phyloP scores from a whole-genome alignment of 169 alveolate species.

The Neospora caninum region DNA sequence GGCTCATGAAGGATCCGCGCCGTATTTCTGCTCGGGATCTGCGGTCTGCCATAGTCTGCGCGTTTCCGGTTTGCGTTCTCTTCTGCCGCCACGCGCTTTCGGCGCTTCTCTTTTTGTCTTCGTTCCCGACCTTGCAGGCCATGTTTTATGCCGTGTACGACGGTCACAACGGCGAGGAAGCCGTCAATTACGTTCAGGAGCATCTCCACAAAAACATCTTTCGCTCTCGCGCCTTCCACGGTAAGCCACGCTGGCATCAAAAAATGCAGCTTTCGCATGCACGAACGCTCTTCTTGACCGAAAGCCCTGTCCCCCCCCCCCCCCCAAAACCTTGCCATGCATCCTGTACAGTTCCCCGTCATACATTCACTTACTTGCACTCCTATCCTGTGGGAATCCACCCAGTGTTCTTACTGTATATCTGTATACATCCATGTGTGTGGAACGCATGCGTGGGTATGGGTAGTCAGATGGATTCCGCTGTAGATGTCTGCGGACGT shows the following conservation, averaged over 20 bases:
- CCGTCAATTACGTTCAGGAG: constrained; percentile 76
- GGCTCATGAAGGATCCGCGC: background rate
- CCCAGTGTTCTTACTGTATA: too few relatives aligned
- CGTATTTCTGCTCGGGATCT: background rate
- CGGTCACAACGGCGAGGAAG: constrained; percentile 81
- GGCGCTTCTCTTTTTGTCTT: background rate
- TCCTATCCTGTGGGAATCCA: background rate
- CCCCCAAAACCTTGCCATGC: too few relatives aligned
- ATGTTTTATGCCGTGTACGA: constrained; percentile 79
- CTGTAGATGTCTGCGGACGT: background rate
- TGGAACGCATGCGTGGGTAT: background rate
- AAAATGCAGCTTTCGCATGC: background rate
- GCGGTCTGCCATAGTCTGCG: background rate
- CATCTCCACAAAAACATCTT: constrained; percentile 73
- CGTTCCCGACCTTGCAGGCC: constrained; percentile 4
- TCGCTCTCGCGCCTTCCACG: constrained; percentile 5
- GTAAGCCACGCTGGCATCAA: background rate
- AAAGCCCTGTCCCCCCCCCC: too few relatives aligned
- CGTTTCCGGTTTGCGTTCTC: background rate
- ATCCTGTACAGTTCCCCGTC: background rate
- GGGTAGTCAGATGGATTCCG: background rate
- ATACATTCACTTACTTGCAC: background rate
- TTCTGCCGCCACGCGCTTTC: background rate
- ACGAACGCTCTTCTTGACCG: too few relatives aligned
- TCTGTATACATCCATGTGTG: background rate